A percentile compares a stretch with the other conserved stretches of the same genome.
Conservation (phyloP, 331 rosid species). For the Pyracantha coccinea region DNA sequence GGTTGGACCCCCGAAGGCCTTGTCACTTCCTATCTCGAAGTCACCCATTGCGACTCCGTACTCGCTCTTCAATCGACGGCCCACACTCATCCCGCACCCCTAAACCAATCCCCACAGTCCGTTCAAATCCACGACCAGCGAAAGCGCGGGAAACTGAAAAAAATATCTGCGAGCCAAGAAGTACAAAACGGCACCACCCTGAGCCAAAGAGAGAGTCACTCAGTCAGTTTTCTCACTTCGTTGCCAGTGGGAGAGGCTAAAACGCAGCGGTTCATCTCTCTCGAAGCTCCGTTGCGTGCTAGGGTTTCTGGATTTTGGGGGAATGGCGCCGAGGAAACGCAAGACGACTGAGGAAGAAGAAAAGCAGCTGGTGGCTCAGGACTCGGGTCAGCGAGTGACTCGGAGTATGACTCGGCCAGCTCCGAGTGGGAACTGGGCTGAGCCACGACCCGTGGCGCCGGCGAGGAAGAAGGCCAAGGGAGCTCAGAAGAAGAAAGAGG, state of each 20-base stretch:
- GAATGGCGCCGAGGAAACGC: slow-evolving; percentile 42
- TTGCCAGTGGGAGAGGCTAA: not conserved
- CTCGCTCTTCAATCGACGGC: slow-evolving; percentile 7
- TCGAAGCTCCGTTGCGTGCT: not conserved
- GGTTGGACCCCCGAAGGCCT: not conserved
- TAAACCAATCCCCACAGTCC: slow-evolving; percentile 12
- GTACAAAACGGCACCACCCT: not conserved
- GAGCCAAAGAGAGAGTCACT: not conserved
- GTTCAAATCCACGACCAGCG: not conserved
- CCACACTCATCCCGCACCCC: not conserved
- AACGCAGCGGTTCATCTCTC: not conserved
- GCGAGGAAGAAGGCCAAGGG: slow-evolving; percentile 19
- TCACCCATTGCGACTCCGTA: not conserved
- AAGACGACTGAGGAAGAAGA: not conserved
- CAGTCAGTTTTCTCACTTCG: not conserved
- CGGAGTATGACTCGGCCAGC: slow-evolving; percentile 12
- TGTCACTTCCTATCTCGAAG: not conserved
- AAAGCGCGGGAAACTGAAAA: slow-evolving; percentile 30
- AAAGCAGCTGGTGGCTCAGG: no score
- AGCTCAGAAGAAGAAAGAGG: not conserved
- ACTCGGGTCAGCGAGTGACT: slow-evolving; percentile 9
- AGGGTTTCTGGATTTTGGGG: not conserved
- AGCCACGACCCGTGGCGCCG: slow-evolving; percentile 6
- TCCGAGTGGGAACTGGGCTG: not conserved
- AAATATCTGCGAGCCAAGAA: not conserved